Evolutionary conservation across 1,284 basidiomycete species (phyloP).

Genomic region (Trichosporon sp.): DNA sequence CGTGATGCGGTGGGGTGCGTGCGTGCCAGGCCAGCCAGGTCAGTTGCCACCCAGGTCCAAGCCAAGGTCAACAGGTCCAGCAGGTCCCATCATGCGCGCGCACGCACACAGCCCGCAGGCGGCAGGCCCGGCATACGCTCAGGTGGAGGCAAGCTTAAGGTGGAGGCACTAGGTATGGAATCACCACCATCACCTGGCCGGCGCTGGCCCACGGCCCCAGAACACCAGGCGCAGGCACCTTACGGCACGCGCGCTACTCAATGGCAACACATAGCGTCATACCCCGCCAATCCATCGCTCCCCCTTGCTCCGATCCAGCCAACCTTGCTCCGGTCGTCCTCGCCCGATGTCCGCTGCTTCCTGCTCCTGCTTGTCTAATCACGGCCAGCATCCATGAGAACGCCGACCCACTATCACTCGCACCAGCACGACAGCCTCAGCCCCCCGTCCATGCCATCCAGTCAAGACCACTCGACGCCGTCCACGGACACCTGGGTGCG

Average conservation of each 20-base stretch:
- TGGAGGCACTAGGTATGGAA: background rate
- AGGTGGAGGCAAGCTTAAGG: background rate
- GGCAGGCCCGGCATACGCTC: background rate
- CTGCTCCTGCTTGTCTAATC: background rate
- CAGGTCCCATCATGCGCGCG: background rate
- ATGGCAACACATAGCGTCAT: conserved; percentile 7
- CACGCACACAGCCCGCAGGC: background rate
- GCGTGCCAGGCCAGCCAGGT: background rate
- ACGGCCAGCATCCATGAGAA: background rate
- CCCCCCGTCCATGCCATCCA: background rate
- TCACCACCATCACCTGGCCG: no score
- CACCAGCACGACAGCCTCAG: background rate
- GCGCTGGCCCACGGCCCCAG: background rate
- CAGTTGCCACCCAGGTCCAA: conserved; percentile 6
- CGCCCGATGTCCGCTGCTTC: no score
- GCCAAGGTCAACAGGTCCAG: background rate
- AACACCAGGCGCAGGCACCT: background rate
- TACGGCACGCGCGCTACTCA: background rate
- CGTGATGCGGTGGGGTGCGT: background rate
- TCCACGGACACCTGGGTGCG: background rate
- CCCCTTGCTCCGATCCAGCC: background rate
- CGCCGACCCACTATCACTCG: background rate
- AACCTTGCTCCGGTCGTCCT: background rate
- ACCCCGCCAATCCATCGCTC: background rate
- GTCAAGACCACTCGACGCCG: background rate